Conservation (phyloP, 2,329 filamentous ascomycete genomes). For the Fusarium palustre region DNA sequence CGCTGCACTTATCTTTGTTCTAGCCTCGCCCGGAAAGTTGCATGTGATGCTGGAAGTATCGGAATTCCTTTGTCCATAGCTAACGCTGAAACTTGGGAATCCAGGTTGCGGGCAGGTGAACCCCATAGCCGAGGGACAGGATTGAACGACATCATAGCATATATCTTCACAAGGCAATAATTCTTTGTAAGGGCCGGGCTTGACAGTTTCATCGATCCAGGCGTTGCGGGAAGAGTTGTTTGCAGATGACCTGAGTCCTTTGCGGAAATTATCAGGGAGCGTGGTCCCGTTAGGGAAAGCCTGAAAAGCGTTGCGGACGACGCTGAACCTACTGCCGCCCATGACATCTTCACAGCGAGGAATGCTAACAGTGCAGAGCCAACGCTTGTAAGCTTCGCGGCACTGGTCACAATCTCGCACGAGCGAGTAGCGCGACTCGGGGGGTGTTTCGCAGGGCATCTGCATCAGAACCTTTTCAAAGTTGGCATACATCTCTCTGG, state of each 20-base stretch:
- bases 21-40: conserved; percentile 55
- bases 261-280: conserved; percentile 55
- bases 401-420: conserved; percentile 82
- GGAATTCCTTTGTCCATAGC: conserved; percentile 50
- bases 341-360: conserved; percentile 91
- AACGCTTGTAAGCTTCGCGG: conserved; percentile 84
- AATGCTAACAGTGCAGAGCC: conserved; percentile 94
- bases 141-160: conserved; percentile 87
- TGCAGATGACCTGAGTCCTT: conserved; percentile 39
- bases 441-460: conserved; percentile 82
- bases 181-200: conserved; percentile 93
- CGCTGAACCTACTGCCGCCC: conserved; percentile 58
- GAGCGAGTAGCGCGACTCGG: conserved; percentile 83
- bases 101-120: conserved; percentile 77
- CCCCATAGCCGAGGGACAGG: conserved; percentile 79
- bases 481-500: conserved; percentile 74
- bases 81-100: conserved; percentile 51
- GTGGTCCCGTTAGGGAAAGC: conserved; percentile 76
- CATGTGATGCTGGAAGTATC: conserved; percentile 49
- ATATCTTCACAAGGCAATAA: conserved; percentile 88
- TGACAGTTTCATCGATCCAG: conserved; percentile 76
- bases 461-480: conserved; percentile 87
- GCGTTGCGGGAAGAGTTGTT: conserved; percentile 71
- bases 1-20: conserved; percentile 46
- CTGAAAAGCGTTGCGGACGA: conserved; percentile 75